phyloP scores from a whole-genome alignment of 768 basidiomycete species.

The Mycena metata region DNA sequence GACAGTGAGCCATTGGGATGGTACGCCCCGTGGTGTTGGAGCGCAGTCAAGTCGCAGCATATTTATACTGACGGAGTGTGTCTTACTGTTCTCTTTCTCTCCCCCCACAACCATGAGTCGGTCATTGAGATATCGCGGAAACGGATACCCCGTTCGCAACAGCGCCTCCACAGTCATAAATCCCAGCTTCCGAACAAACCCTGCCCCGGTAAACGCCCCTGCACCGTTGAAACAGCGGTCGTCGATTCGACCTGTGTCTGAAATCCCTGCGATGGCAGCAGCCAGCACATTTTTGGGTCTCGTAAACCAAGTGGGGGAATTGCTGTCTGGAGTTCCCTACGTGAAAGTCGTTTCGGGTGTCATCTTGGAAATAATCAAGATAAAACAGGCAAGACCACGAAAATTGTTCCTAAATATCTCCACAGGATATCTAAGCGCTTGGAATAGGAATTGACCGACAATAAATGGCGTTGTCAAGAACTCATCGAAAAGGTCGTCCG shows the following conservation, averaged over 20 bases:
- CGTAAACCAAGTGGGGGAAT: slow-evolving; percentile 31
- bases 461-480: slow-evolving; percentile 37
- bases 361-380: slow-evolving; percentile 35
- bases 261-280: slow-evolving; percentile 17
- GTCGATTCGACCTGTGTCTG: slow-evolving; percentile 13
- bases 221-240: neutral
- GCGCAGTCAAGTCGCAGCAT: neutral
- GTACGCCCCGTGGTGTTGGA: slow-evolving; percentile 11
- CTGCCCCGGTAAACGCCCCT: neutral
- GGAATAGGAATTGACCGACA: slow-evolving; percentile 34
- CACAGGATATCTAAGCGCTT: slow-evolving; percentile 7
- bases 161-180: neutral
- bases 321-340: slow-evolving; percentile 30
- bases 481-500: slow-evolving; percentile 37
- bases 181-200: neutral
- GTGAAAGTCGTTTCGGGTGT: slow-evolving; percentile 32
- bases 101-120: slow-evolving; percentile 31
- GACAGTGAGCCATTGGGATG: slow-evolving; percentile 7
- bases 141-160: slow-evolving; percentile 24
- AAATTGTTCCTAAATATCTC: neutral
- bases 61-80: slow-evolving; percentile 20
- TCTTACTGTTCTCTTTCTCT: slow-evolving; percentile 25
- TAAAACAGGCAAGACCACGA: slow-evolving; percentile 34
- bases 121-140: slow-evolving; percentile 27
- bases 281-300: slow-evolving; percentile 29